These are phyloP conservation scores for Apiospora aurea DNA, from an alignment of 2,329 filamentous ascomycete genomes.

Conservation along the genomic window DNA sequence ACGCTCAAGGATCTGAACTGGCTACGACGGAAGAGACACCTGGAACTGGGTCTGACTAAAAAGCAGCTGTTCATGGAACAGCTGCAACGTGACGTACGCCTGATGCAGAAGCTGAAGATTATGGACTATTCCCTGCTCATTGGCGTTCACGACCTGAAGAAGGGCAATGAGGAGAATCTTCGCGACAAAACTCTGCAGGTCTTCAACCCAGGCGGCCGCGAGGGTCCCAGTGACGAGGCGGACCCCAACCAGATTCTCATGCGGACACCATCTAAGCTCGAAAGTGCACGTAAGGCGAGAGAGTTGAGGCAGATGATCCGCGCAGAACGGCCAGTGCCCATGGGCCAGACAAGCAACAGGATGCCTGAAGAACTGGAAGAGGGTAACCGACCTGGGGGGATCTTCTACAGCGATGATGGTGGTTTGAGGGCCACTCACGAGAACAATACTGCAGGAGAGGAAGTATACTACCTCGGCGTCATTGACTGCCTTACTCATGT, in stretches of 20 bases:
- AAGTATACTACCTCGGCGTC: constrained; percentile 97
- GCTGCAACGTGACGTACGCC: constrained; percentile 82
- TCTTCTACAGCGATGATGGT: constrained; percentile 95
- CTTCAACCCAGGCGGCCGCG: constrained; percentile 86
- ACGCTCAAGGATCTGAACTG: constrained; percentile 98
- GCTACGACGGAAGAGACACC: constrained; percentile 82
- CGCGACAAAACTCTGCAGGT: constrained; percentile 89
- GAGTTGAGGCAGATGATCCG: constrained; percentile 93
- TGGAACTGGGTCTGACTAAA: constrained; percentile 90
- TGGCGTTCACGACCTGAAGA: constrained; percentile 88
- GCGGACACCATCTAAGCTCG: constrained; percentile 91
- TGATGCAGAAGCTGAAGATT: constrained; percentile 88
- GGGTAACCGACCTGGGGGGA: constrained; percentile 71
- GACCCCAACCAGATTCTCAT: constrained; percentile 71
- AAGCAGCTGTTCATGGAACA: constrained; percentile 89
- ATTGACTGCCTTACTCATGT: constrained; percentile 98
- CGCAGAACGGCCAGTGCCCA: constrained; percentile 89
- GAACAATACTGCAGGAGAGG: constrained; percentile 81
- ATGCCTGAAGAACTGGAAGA: constrained; percentile 92
- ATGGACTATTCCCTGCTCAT: constrained; percentile 99
- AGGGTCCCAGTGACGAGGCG: constrained; percentile 61
- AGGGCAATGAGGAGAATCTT: constrained; percentile 90
- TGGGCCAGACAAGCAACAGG: constrained; percentile 80
- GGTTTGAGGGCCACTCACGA: constrained; percentile 94
- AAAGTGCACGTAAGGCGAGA: constrained; percentile 88